phyloP scores from a whole-genome alignment of 139 green algal species.

The Coccomyxa sp. region DNA sequence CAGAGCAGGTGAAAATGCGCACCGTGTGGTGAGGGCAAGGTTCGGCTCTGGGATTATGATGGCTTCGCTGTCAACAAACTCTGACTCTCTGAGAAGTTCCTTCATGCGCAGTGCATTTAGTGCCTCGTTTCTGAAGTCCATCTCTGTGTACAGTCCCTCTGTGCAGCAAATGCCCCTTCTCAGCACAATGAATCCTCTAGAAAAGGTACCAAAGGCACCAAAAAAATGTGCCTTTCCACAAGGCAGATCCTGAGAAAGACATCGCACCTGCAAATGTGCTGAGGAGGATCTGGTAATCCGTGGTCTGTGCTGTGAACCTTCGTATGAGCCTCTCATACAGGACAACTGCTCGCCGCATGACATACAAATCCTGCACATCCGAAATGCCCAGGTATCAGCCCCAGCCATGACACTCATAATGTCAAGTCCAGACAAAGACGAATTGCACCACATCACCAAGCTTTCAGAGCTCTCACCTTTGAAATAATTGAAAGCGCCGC shows the following conservation, averaged over 20 bases:
- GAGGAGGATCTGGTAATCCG: conserved; percentile 81
- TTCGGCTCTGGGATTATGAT: conserved; percentile 62
- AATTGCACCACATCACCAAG: neutral
- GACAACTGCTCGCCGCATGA: conserved; percentile 73
- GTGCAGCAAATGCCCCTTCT: neutral
- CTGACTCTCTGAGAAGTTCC: conserved; percentile 51
- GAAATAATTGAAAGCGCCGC: conserved; percentile 73
- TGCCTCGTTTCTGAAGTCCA: conserved; percentile 91
- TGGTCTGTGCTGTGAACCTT: conserved; percentile 73
- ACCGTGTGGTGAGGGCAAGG: conserved; percentile 55
- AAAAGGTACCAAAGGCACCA: neutral
- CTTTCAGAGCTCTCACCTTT: conserved; percentile 33
- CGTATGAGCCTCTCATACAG: conserved; percentile 79
- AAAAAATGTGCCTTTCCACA: neutral
- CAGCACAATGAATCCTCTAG: neutral
- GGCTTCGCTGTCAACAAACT: conserved; percentile 31
- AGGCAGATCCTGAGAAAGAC: neutral
- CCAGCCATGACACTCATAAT: neutral
- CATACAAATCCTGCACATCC: conserved; percentile 75
- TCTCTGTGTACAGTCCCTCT: conserved; percentile 77
- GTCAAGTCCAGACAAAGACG: neutral
- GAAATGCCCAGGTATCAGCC: neutral
- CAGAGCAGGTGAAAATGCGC: neutral
- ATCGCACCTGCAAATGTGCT: conserved; percentile 69
- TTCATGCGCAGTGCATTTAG: conserved; percentile 65